A percentile compares a stretch with the other conserved stretches of the same genome.
These are phyloP conservation scores for Annulohypoxylon maeteangense DNA, from an alignment of 495 filamentous ascomycete genomes.

Conservation along the genomic window DNA sequence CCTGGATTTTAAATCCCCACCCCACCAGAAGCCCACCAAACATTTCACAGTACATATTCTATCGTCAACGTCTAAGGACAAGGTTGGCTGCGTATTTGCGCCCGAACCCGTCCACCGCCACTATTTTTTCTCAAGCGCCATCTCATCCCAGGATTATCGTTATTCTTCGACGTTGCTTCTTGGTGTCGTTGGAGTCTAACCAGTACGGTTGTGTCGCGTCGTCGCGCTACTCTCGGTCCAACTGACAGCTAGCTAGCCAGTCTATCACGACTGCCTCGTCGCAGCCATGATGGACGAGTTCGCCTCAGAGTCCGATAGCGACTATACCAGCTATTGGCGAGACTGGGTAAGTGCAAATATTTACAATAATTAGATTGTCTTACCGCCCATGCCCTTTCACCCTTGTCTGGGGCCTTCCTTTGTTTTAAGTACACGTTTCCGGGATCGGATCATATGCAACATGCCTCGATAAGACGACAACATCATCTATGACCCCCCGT, in stretches of 20 bases:
- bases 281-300: constrained; percentile 83
- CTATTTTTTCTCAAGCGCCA: constrained; percentile 9
- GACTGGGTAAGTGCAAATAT: constrained; percentile 83
- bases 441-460: not conserved
- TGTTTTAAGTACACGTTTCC: not conserved
- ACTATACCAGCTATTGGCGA: constrained; percentile 99
- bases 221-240: constrained; percentile 4
- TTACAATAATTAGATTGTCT: not conserved
- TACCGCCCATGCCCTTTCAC: not conserved
- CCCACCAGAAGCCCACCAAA: constrained; percentile 36
- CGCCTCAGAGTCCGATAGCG: constrained; percentile 96
- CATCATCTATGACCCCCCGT: not conserved
- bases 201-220: constrained; percentile 8
- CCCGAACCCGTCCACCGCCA: constrained; percentile 32
- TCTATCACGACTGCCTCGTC: constrained; percentile 13
- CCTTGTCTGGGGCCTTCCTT: not conserved
- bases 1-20: constrained; percentile 5
- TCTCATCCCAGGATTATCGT: not conserved
- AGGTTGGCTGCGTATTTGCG: constrained; percentile 10
- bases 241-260: constrained; percentile 5
- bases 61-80: constrained; percentile 22
- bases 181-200: not conserved
- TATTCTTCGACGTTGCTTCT: not conserved
- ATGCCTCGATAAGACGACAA: not conserved
- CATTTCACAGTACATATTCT: constrained; percentile 18